Conservation (phyloP, 257 asterid species). For the Nicotiana knightiana region DNA sequence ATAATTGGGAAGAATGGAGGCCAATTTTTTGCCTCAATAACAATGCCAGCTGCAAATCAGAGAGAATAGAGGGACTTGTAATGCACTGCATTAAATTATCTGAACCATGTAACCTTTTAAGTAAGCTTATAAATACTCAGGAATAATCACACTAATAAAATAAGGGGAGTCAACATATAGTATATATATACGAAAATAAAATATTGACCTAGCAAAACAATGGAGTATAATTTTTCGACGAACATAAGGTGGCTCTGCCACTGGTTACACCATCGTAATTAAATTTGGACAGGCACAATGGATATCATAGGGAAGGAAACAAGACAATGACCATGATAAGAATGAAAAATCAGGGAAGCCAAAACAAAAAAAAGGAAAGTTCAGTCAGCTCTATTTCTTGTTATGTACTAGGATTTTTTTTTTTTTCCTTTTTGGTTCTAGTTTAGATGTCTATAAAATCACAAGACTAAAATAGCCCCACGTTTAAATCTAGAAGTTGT, state of each 20-base stretch:
- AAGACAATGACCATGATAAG: neutral
- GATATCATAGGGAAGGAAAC: neutral
- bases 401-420: neutral
- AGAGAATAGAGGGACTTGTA: constrained; percentile 16
- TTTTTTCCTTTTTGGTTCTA: neutral
- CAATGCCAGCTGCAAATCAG: constrained; percentile 63
- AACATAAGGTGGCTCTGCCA: too few species aligned
- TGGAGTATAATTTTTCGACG: too few species aligned
- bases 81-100: neutral
- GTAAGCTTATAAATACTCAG: constrained; percentile 31
- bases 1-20: constrained; percentile 96
- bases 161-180: too few species aligned
- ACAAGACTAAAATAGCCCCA: neutral
- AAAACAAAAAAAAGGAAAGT: neutral
- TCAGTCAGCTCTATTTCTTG: neutral
- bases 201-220: too few species aligned
- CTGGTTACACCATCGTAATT: neutral
- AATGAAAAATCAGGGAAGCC: neutral
- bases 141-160: neutral
- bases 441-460: neutral
- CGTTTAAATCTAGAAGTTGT: neutral
- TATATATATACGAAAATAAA: too few species aligned
- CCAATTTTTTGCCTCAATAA: constrained; percentile 86
- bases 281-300: neutral
- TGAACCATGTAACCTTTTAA: neutral